These are phyloP conservation scores for Aureobasidium sp. DNA, from an alignment of 2,329 filamentous ascomycete genomes.

Conservation along the genomic window DNA sequence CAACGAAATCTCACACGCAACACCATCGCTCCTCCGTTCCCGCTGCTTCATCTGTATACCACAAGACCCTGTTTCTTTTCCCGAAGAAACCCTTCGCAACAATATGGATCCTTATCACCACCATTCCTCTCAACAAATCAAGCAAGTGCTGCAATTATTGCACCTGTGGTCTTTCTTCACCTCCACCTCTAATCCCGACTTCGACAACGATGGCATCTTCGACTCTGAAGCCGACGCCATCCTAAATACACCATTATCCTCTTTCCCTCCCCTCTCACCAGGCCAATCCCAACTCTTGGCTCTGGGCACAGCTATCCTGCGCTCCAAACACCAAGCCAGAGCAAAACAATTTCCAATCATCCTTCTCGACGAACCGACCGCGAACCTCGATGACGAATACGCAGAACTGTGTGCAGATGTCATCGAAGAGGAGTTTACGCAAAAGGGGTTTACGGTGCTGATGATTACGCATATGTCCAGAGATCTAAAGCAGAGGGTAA, in stretches of 20 bases:
- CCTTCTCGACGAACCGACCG: constrained; percentile 28
- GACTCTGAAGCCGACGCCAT: no score
- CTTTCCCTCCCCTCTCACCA: constrained; percentile 27
- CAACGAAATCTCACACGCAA: constrained; percentile 39
- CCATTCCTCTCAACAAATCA: constrained; percentile 34
- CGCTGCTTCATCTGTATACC: constrained; percentile 38
- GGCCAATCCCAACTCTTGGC: constrained; percentile 47
- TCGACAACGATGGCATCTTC: constrained; percentile 23
- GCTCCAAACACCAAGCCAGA: constrained; percentile 23
- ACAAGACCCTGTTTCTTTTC: constrained; percentile 46
- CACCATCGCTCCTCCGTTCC: constrained; percentile 38
- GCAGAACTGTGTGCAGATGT: background rate
- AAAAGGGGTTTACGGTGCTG: constrained; percentile 35
- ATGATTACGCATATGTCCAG: constrained; percentile 49
- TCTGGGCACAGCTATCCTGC: constrained; percentile 41
- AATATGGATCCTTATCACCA: constrained; percentile 41
- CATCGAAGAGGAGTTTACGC: constrained; percentile 33
- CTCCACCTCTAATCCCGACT: constrained; percentile 16
- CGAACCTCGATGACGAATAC: constrained; percentile 2
- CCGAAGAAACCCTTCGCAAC: constrained; percentile 37
- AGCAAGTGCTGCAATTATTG: constrained; percentile 39
- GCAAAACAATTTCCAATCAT: constrained; percentile 26
- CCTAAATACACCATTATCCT: constrained; percentile 20
- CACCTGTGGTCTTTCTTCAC: constrained; percentile 28
- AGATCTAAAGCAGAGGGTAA: background rate